These are phyloP conservation scores for Aspergillus felis DNA, from an alignment of 2,329 filamentous ascomycete species.

Conservation along the genomic window DNA sequence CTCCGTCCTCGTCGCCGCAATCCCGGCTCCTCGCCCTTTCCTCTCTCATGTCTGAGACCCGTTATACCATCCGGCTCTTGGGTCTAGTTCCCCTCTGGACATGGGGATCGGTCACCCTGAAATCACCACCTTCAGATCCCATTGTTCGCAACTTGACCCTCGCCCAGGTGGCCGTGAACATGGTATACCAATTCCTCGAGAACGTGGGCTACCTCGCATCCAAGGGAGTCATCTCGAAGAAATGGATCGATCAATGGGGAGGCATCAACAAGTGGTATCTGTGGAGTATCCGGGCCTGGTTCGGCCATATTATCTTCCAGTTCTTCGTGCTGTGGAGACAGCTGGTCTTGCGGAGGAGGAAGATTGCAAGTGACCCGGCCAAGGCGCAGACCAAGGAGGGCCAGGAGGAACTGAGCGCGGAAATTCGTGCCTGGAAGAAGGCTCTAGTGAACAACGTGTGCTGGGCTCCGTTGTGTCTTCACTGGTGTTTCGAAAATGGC, in stretches of 20 bases:
- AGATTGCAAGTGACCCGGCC: slow-evolving; percentile 20
- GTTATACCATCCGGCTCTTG: slow-evolving; percentile 55
- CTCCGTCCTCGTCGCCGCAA: slow-evolving; percentile 32
- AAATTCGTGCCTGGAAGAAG: slow-evolving; percentile 59
- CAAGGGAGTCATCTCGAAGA: slow-evolving; percentile 62
- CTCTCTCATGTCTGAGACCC: slow-evolving; percentile 47
- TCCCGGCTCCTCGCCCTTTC: slow-evolving; percentile 49
- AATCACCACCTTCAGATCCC: slow-evolving; percentile 40
- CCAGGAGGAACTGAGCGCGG: slow-evolving; percentile 25
- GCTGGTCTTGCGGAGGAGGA: slow-evolving; percentile 29
- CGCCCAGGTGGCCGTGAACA: slow-evolving; percentile 64
- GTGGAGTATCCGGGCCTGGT: slow-evolving; percentile 79
- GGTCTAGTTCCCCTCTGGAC: slow-evolving; percentile 71
- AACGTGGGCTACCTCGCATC: slow-evolving; percentile 73
- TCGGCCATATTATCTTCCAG: slow-evolving; percentile 71
- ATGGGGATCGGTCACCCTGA: slow-evolving; percentile 65
- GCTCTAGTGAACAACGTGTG: slow-evolving; percentile 63
- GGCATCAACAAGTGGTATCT: slow-evolving; percentile 60
- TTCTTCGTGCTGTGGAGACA: slow-evolving; percentile 60
- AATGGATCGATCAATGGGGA: slow-evolving; percentile 39
- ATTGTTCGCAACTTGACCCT: slow-evolving; percentile 55
- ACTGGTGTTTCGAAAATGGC: slow-evolving; percentile 73
- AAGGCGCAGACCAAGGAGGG: slow-evolving; percentile 24
- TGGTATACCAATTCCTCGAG: slow-evolving; percentile 74
- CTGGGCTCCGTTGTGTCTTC: slow-evolving; percentile 77